phyloP scores from a whole-genome alignment of 2,329 filamentous ascomycete species.

The Diaporthe sp. region DNA sequence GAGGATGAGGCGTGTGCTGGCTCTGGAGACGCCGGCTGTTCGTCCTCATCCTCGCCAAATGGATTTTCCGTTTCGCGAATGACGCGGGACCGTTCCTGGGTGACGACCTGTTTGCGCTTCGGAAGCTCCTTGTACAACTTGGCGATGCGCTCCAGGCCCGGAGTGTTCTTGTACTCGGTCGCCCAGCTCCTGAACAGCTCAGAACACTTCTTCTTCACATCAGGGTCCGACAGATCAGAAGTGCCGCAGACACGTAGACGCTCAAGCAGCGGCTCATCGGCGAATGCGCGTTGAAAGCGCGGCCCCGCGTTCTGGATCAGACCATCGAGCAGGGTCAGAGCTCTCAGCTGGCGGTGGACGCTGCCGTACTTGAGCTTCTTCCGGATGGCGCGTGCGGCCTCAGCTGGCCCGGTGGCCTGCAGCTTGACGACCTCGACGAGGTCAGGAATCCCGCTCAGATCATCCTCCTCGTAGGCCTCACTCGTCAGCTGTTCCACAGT shows the following conservation, averaged over 20 bases:
- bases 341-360: conserved; percentile 90
- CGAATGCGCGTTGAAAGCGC: conserved; percentile 87
- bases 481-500: conserved; percentile 91
- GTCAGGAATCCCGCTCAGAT: conserved; percentile 91
- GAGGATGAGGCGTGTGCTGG: conserved; percentile 47
- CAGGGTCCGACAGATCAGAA: conserved; percentile 84
- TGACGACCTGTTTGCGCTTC: conserved; percentile 77
- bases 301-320: conserved; percentile 94
- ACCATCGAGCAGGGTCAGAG: conserved; percentile 89
- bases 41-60: conserved; percentile 75
- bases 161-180: conserved; percentile 81
- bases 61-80: conserved; percentile 84
- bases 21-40: conserved; percentile 54
- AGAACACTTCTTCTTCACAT: conserved; percentile 90
- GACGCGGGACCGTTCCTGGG: conserved; percentile 84
- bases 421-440: conserved; percentile 94
- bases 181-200: conserved; percentile 91
- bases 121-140: conserved; percentile 80
- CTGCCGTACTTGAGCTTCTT: conserved; percentile 99
- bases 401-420: conserved; percentile 85
- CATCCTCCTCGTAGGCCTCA: conserved; percentile 90
- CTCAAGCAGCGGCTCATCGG: conserved; percentile 92
- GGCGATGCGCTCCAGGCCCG: conserved; percentile 85
- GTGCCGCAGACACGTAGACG: conserved; percentile 89
- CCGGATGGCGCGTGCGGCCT: conserved; percentile 90